Evolutionary conservation across 2,329 filamentous ascomycete species (phyloP), one percentile per base, ranked within the genome.

Genomic region (Sphaerulina populicola): DNA sequence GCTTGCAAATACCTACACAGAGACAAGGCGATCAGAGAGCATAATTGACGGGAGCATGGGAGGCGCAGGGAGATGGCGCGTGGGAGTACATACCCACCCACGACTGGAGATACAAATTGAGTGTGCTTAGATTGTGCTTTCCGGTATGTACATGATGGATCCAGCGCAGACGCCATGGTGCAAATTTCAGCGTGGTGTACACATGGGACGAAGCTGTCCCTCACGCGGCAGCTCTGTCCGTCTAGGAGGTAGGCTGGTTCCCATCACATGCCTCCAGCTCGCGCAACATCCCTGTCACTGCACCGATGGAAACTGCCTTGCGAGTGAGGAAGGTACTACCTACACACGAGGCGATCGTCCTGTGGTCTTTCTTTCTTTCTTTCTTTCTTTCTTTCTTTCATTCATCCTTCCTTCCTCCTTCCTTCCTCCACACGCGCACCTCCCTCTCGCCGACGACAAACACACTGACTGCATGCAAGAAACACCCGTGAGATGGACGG

Each of bases 1-100:
- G 31, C 31, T 35, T 35, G 31, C 6, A 35, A 35, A 35, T 35
- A 49, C n/a, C 41, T 36, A 49, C 35, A 43, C 38, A 49, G 39
- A 23, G 39, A 23, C 21, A 42, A 42, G 46, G 14, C 10, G 39
- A 49, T 21, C 29, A 42, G 46, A 36, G 46, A 43, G 38, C 38
- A 42, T 42, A 21, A 14, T 33, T 35, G 30, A 9, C 27, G 12
- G 38, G 37, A 42, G 45, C 45, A 48, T 48, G 38, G 21, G 27
- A 35, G 46, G 46, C 30, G 46, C 46, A 43, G 37, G 46, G 33
- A 29, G 38, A 41, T 6, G 12, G 46, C 46, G 46, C 38, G 29
- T 6, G 38, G 44, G 18, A 18, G 35, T 30, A 41, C 38, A 49
- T 49, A 49, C 35, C 46, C 46, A 49, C 35, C 46, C 46, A 43